Conservation (phyloP, 768 basidiomycete species). For the Cubamyces lactineus region DNA sequence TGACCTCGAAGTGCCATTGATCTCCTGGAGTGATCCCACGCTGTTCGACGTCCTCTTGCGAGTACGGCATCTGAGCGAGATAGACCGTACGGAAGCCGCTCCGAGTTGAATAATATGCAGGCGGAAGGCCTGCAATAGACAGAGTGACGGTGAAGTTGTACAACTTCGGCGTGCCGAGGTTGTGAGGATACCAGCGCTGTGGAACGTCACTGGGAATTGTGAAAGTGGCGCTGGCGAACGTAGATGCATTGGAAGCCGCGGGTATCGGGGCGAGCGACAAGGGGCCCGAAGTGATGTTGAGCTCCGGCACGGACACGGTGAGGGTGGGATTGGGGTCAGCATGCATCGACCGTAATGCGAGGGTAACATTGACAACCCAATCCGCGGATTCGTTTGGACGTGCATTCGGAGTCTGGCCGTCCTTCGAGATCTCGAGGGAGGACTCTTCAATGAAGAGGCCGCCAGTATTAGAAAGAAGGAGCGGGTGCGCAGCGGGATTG, state of each 20-base stretch:
- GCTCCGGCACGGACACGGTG: conserved; percentile 50
- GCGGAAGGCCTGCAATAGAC: conserved; percentile 27
- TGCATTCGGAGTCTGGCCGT: conserved; percentile 48
- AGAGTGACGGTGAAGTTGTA: conserved; percentile 54
- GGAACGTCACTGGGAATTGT: conserved; percentile 49
- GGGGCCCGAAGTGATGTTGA: conserved; percentile 43
- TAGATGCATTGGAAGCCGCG: conserved; percentile 34
- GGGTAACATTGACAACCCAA: conserved; percentile 58
- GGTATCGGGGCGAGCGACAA: conserved; percentile 34
- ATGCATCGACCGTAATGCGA: conserved; percentile 49
- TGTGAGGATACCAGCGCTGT: conserved; percentile 57
- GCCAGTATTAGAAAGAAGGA: conserved; percentile 26
- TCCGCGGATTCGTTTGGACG: conserved; percentile 49
- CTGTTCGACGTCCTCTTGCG: conserved; percentile 45
- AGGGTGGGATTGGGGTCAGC: conserved; percentile 41
- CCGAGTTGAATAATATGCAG: conserved; percentile 41
- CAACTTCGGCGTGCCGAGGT: conserved; percentile 56
- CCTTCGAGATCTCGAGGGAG: conserved; percentile 58
- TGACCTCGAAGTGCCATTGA: conserved; percentile 63
- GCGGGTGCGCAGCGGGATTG: conserved; percentile 28
- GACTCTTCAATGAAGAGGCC: conserved; percentile 52
- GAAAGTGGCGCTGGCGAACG: conserved; percentile 52
- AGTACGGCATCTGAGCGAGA: conserved; percentile 52
- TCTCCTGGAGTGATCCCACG: conserved; percentile 62
- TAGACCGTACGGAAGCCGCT: conserved; percentile 63